These are phyloP conservation scores for Cryphonectria naterciae DNA, from an alignment of 2,329 filamentous ascomycete species.

Conservation along the genomic window DNA sequence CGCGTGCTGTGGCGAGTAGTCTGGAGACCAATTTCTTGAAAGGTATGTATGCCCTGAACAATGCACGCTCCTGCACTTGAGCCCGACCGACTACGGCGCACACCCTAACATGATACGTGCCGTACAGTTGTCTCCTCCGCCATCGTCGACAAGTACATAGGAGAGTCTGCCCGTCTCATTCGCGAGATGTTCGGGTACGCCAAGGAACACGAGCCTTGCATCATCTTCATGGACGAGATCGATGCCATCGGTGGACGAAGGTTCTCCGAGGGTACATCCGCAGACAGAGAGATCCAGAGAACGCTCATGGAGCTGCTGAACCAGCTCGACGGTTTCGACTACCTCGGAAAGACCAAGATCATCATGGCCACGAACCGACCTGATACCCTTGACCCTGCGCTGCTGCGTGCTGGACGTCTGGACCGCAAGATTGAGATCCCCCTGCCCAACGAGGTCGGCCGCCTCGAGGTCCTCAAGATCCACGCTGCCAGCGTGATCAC, in stretches of 20 bases:
- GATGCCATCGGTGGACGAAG: conserved; percentile 96
- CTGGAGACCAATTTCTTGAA: conserved; percentile 98
- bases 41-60: conserved; percentile 60
- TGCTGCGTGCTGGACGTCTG: conserved; percentile 88
- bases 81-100: neutral
- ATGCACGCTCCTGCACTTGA: neutral
- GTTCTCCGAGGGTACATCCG: conserved; percentile 96
- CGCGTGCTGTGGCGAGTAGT: conserved; percentile 92
- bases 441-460: conserved; percentile 93
- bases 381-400: conserved; percentile 90
- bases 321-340: conserved; percentile 98
- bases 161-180: conserved; percentile 94
- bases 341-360: conserved; percentile 99
- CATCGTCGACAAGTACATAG: conserved; percentile 99
- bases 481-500: conserved; percentile 84
- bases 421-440: conserved; percentile 99
- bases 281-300: conserved; percentile 96
- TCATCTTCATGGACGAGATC: conserved; percentile 99
- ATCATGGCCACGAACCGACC: conserved; percentile 99
- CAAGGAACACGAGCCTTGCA: conserved; percentile 98
- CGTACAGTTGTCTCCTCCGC: conserved; percentile 88
- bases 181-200: conserved; percentile 99
- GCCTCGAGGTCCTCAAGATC: conserved; percentile 97
- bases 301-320: conserved; percentile 99
- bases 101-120: conserved; percentile 26